Conservation (phyloP, 805 yeast species). For the Kregervanrija delftensis region DNA sequence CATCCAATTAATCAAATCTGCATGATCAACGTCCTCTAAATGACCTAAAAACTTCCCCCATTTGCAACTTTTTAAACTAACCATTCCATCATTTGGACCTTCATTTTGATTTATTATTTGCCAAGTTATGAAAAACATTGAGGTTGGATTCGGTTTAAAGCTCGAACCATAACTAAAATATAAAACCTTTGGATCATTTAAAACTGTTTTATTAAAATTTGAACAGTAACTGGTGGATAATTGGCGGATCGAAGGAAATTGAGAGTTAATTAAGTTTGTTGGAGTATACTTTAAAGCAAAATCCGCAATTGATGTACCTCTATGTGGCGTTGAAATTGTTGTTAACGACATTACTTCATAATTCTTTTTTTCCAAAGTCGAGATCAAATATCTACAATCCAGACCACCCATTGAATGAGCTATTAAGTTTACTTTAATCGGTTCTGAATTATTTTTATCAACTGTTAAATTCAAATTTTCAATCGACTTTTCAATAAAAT, state of each 20-base stretch:
- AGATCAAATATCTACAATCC: slow-evolving; percentile 72
- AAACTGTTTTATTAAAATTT: slow-evolving; percentile 45
- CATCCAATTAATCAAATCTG: slow-evolving; percentile 82
- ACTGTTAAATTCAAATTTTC: slow-evolving; percentile 12
- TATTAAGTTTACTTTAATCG: slow-evolving; percentile 58
- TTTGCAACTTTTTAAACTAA: slow-evolving; percentile 65
- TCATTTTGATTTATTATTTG: slow-evolving; percentile 41
- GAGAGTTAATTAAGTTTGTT: slow-evolving; percentile 7
- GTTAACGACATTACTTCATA: slow-evolving; percentile 65
- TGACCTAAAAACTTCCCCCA: slow-evolving; percentile 88
- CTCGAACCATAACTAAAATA: slow-evolving; percentile 84
- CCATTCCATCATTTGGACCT: slow-evolving; percentile 80
- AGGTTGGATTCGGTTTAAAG: slow-evolving; percentile 55
- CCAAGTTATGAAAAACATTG: slow-evolving; percentile 61
- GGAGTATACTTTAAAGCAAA: slow-evolving; percentile 35
- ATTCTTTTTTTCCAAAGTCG: slow-evolving; percentile 39
- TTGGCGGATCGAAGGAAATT: slow-evolving; percentile 47
- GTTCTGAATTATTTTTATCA: slow-evolving; percentile 24
- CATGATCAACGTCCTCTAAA: slow-evolving; percentile 70
- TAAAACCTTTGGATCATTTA: slow-evolving; percentile 52
- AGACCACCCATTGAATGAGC: slow-evolving; percentile 96
- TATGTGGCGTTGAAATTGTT: slow-evolving; percentile 84
- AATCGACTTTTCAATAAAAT: slow-evolving; percentile 34
- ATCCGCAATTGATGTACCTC: slow-evolving; percentile 81
- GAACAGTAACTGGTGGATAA: slow-evolving; percentile 50